phyloP scores from a whole-genome alignment of 495 filamentous ascomycete species.

The Letharia lupina region DNA sequence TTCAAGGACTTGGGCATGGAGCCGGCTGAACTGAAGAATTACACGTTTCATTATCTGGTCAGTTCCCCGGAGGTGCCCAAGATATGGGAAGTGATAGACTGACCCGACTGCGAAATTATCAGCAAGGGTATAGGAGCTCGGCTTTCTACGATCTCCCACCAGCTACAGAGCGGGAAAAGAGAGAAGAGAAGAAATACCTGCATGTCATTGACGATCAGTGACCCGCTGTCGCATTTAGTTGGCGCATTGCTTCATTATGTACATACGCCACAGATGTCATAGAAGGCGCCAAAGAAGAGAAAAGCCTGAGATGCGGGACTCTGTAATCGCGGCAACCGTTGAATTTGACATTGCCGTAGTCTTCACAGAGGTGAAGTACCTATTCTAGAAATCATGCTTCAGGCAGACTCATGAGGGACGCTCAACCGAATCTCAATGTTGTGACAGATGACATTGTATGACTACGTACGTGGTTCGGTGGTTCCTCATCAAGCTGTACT shows the following conservation, averaged over 20 bases:
- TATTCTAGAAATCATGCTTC: no score
- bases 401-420: no score
- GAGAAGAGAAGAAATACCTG: conserved; percentile 91
- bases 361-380: no score
- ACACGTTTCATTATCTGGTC: conserved; percentile 90
- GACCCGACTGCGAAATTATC: conserved; percentile 27
- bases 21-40: conserved; percentile 68
- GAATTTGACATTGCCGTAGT: no score
- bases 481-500: no score
- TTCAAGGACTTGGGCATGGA: conserved; percentile 89
- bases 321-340: no score
- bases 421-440: no score
- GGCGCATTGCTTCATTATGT: background rate
- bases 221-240: background rate
- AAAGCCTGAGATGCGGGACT: no score
- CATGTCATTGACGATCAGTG: conserved; percentile 86
- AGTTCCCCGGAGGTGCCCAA: conserved; percentile 28
- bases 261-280: background rate
- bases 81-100: conserved; percentile 14
- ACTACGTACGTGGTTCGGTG: no score
- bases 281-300: background rate
- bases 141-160: conserved; percentile 88
- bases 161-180: conserved; percentile 85
- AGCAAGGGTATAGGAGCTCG: conserved; percentile 78
- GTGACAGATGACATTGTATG: no score